These are phyloP conservation scores for Backusella sp. DNA, from an alignment of 192 early-diverging fungal genomes.

Conservation along the genomic window DNA sequence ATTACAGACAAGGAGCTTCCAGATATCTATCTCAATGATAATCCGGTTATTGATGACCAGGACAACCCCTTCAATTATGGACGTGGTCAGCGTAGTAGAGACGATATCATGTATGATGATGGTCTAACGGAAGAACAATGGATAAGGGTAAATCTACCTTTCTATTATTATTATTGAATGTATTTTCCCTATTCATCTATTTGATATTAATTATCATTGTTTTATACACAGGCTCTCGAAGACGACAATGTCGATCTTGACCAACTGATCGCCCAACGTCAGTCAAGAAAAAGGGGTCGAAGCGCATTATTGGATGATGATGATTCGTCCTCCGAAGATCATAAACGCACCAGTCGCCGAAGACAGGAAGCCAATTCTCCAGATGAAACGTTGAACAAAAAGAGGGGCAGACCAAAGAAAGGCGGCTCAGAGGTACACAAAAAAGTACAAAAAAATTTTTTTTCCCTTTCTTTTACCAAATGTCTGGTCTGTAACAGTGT, in stretches of 20 bases:
- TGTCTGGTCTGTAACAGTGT: not conserved
- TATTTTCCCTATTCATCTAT: not conserved
- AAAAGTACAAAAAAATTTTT: not conserved
- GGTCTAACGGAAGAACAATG: constrained; percentile 94
- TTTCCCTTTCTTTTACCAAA: not conserved
- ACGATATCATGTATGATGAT: constrained; percentile 86
- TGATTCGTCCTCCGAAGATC: not conserved
- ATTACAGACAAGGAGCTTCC: constrained; percentile 91
- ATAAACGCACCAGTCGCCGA: not conserved
- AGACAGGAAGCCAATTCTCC: not conserved
- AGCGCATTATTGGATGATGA: not conserved
- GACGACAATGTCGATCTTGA: constrained; percentile 63
- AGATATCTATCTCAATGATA: constrained; percentile 72
- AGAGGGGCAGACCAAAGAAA: constrained; percentile 18
- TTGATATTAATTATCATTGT: too few relatives aligned
- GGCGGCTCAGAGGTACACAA: constrained; percentile 9
- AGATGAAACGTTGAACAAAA: constrained; percentile 6
- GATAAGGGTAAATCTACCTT: constrained; percentile 45
- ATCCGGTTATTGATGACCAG: constrained; percentile 34
- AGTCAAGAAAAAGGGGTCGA: constrained; percentile 35
- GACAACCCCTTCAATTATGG: constrained; percentile 53
- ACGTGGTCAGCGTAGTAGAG: constrained; percentile 72
- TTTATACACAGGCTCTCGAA: constrained; percentile 54
- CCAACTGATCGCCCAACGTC: constrained; percentile 44
- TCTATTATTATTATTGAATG: not conserved